These are phyloP conservation scores for Coemansia sp. DNA, from an alignment of 192 early-diverging fungal species.

Conservation along the genomic window DNA sequence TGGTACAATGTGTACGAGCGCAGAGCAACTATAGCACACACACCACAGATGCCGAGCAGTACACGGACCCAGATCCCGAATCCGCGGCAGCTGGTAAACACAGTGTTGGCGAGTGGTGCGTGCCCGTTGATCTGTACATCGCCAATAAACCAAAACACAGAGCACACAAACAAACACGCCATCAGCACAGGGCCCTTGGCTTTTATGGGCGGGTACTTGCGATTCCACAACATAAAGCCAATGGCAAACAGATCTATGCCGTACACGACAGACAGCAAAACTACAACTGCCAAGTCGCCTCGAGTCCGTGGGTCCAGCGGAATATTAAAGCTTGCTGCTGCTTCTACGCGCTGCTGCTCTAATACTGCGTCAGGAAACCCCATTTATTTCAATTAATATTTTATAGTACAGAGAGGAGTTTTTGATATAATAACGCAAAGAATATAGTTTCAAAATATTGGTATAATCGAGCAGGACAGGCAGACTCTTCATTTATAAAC, in stretches of 20 bases:
- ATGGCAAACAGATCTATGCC: constrained; percentile 24
- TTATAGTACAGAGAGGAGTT: no score
- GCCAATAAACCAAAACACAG: constrained; percentile 39
- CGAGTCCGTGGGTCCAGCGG: constrained; percentile 18
- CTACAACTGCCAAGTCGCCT: constrained; percentile 13
- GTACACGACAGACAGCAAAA: constrained; percentile 14
- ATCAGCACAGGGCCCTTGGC: constrained; percentile 35
- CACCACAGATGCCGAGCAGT: constrained; percentile 26
- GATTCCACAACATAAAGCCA: constrained; percentile 24
- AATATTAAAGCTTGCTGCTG: constrained; percentile 10
- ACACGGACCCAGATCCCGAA: constrained; percentile 38
- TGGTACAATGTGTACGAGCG: constrained; percentile 26
- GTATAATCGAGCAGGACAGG: no score
- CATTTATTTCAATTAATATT: constrained; percentile 4
- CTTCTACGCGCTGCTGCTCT: constrained; percentile 22
- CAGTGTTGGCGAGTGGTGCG: constrained; percentile 9
- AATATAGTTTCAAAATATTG: no score
- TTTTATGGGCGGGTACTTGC: constrained; percentile 40
- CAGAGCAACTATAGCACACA: constrained; percentile 20
- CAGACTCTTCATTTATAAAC: no score
- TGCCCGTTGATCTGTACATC: constrained; percentile 35
- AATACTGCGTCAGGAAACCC: constrained; percentile 17
- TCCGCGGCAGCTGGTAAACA: constrained; percentile 22
- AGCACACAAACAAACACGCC: constrained; percentile 16
- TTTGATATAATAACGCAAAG: no score